phyloP scores from a whole-genome alignment of 2,329 filamentous ascomycete species.

The Epichloe scottii region DNA sequence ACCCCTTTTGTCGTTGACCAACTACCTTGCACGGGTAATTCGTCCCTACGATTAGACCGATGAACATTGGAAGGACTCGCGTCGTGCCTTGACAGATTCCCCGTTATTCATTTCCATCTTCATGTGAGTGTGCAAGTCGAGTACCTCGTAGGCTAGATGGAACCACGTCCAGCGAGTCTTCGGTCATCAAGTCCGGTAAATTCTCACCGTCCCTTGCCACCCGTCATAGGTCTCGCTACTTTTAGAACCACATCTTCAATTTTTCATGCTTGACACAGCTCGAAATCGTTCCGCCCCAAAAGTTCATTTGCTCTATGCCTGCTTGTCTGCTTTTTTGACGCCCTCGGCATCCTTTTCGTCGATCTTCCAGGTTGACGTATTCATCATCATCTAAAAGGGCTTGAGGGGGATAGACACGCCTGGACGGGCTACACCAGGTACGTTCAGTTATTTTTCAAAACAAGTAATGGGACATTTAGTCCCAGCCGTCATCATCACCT shows the following conservation, averaged over 20 bases:
- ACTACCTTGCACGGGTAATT: too few species aligned
- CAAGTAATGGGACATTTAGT: slow-evolving; percentile 17
- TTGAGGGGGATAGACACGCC: not conserved
- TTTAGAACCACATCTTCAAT: too few species aligned
- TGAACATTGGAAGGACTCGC: too few species aligned
- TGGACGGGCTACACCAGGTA: not conserved
- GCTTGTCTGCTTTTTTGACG: not conserved
- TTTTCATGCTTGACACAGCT: slow-evolving; percentile 4
- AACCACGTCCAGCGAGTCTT: too few species aligned
- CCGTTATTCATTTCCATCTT: too few species aligned
- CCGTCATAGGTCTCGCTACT: not conserved
- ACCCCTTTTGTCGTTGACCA: too few species aligned
- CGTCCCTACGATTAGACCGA: too few species aligned
- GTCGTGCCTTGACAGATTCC: too few species aligned
- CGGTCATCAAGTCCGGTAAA: too few species aligned
- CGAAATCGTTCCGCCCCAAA: not conserved
- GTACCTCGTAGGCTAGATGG: too few species aligned
- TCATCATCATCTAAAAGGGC: not conserved
- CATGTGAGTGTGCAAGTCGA: too few species aligned
- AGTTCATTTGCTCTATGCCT: not conserved
- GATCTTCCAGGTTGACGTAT: not conserved
- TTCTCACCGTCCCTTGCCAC: not conserved
- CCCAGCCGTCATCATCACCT: slow-evolving; percentile 64
- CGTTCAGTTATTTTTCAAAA: not conserved
- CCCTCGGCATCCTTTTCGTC: not conserved